Conservation (phyloP, 768 basidiomycete species). For the Coprinopsis marcescibilis region DNA sequence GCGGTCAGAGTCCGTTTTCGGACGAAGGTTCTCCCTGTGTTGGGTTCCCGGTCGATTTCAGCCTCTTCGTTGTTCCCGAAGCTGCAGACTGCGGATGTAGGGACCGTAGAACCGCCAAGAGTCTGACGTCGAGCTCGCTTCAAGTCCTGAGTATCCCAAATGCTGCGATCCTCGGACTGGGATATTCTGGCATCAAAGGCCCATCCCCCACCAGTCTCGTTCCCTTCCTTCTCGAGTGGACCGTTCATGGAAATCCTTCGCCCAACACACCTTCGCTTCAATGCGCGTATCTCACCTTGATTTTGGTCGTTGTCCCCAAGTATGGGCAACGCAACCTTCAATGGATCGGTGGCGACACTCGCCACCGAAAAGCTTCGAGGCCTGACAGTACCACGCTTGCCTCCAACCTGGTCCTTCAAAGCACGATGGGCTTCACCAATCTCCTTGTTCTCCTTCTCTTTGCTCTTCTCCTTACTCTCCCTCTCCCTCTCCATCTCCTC, state of each 20-base stretch:
- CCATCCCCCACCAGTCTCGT: slow-evolving; percentile 32
- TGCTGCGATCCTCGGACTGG: slow-evolving; percentile 1
- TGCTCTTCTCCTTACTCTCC: slow-evolving; percentile 12
- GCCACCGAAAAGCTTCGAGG: neutral
- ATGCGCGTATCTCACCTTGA: slow-evolving; percentile 26
- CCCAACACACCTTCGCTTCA: slow-evolving; percentile 55
- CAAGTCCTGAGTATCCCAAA: neutral
- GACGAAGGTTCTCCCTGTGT: neutral
- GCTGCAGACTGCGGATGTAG: neutral
- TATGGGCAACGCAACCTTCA: neutral
- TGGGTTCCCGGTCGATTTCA: neutral
- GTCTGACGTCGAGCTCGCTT: neutral
- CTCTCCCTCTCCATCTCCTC: slow-evolving; percentile 9
- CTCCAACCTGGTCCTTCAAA: neutral
- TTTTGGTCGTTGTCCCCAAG: slow-evolving; percentile 5
- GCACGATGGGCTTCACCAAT: slow-evolving; percentile 4
- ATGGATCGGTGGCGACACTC: neutral
- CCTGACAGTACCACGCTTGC: neutral
- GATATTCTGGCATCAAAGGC: slow-evolving; percentile 48
- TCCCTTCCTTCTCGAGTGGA: slow-evolving; percentile 18
- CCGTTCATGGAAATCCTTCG: slow-evolving; percentile 41
- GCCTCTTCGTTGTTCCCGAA: neutral
- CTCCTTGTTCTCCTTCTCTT: slow-evolving; percentile 13
- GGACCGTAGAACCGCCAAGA: neutral
- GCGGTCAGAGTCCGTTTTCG: slow-evolving; percentile 2